These are phyloP conservation scores for Lactarius pseudohatsudake DNA, from an alignment of 768 basidiomycete species.

Conservation along the genomic window DNA sequence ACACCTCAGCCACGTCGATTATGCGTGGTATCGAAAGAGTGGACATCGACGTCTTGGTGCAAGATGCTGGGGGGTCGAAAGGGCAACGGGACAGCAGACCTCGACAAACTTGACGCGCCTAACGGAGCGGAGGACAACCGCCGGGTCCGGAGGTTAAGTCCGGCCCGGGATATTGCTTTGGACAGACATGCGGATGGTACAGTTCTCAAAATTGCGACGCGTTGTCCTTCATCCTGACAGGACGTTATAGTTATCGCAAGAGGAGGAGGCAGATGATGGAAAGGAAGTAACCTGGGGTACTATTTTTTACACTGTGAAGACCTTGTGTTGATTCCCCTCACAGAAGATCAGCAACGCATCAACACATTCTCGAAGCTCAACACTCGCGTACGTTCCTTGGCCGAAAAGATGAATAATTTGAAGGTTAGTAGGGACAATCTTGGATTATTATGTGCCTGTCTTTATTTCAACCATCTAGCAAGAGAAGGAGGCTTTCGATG, in stretches of 20 bases:
- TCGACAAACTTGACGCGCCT: background rate
- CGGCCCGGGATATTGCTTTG: background rate
- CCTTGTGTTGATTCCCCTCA: background rate
- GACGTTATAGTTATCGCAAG: slow-evolving; percentile 59
- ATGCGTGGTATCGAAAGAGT: slow-evolving; percentile 21
- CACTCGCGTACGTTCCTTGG: slow-evolving; percentile 66
- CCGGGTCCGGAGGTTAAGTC: background rate
- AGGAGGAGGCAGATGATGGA: slow-evolving; percentile 73
- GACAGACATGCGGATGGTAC: slow-evolving; percentile 57
- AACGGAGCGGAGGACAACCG: background rate
- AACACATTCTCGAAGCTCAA: slow-evolving; percentile 92
- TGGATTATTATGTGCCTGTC: background rate
- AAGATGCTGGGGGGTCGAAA: background rate
- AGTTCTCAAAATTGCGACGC: slow-evolving; percentile 15
- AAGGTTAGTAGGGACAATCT: slow-evolving; percentile 53
- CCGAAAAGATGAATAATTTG: slow-evolving; percentile 68
- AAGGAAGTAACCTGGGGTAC: slow-evolving; percentile 85
- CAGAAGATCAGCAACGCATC: slow-evolving; percentile 84
- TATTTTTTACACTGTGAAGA: background rate
- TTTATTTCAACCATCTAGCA: slow-evolving; percentile 49
- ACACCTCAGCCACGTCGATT: slow-evolving; percentile 10
- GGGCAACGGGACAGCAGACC: background rate
- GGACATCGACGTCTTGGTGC: slow-evolving; percentile 9
- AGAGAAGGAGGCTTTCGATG: slow-evolving; percentile 94
- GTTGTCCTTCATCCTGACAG: background rate